Base-by-base conservation (phyloP, 805 yeast species). In the Zygosaccharomyces lentus region DNA sequence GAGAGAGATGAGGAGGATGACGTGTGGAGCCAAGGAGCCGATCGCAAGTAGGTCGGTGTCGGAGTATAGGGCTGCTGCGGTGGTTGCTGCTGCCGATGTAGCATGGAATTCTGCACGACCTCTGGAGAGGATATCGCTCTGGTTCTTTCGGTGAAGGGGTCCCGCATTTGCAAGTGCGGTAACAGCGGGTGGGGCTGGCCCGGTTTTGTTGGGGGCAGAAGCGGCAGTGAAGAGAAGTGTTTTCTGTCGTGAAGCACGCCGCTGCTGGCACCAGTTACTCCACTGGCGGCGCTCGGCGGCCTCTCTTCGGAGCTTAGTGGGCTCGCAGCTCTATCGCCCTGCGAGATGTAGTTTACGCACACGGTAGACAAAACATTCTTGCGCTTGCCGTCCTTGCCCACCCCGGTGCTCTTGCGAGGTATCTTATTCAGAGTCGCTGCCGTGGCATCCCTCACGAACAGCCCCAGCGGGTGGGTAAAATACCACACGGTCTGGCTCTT, bases 381-480 rank as follows among this genome's bases (percentile, higher is more conserved):
- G 45, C 67, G 54, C 41, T 54, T 59, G 7, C 63, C 64, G 45
- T 62, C 62, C 42, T 56, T 62, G 1, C 65, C 66, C 6, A 59
- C 49, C 15, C 61, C 63, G 21, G 62, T 58, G 19, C 57, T 53
- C 41, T 63, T 64, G 41, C 67, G 55, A 47, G 58, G 65, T 29
- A 62, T 64, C 39, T 57, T 57, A 29, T 50, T 56, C 46, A 62
- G 44, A 34, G 56, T 49, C 9, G 44, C 37, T 16, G 48, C 44
- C 36, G 53, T 50, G 9, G 64, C 58, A 31, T 52, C 54, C 31
- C 56, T 57, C 35, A 47, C 51, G 39, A 61, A 61, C 16, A 37
- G 37, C 3, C 62, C 62, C 6, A 64, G 53, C 27, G 65, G 66
- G 48, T 65, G 69, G 12, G 56, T 50, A 45, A 65, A 65, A 31